Evolutionary conservation across 2,329 filamentous ascomycete species (phyloP).

Genomic region (Calcarisporium arbuscula): DNA sequence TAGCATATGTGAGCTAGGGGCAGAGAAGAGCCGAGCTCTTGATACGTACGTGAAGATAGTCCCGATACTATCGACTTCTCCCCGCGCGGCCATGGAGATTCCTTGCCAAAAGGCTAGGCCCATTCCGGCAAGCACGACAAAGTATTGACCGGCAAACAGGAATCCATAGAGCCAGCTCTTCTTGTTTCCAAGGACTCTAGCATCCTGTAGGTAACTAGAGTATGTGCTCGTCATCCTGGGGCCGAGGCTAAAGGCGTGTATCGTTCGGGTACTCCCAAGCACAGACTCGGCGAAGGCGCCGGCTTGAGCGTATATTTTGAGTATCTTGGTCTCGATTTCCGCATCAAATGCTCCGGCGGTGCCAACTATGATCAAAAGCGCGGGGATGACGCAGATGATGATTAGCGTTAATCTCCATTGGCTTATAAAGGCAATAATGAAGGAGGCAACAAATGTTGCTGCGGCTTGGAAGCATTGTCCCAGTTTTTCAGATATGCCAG

Average conservation of each 20-base stretch:
- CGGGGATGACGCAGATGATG: conserved; percentile 21
- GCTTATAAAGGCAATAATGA: conserved; percentile 31
- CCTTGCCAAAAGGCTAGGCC: conserved; percentile 41
- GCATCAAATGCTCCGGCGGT: conserved; percentile 20
- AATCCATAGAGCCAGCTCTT: conserved; percentile 31
- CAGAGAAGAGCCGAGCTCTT: no score
- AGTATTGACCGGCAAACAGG: conserved; percentile 32
- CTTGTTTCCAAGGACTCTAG: conserved; percentile 28
- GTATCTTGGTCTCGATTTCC: conserved; percentile 26
- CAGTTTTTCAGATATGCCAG: conserved; percentile 34
- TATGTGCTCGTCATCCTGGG: conserved; percentile 31
- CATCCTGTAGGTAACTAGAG: conserved; percentile 29
- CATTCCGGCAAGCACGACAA: conserved; percentile 35
- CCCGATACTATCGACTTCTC: conserved; percentile 30
- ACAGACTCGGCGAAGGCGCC: conserved; percentile 30
- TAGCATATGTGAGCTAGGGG: neutral
- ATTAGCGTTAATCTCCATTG: conserved; percentile 41
- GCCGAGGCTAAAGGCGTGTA: conserved; percentile 37
- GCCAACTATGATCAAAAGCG: conserved; percentile 23
- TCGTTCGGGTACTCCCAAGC: conserved; percentile 30
- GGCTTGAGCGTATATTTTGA: conserved; percentile 26
- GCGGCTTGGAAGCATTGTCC: conserved; percentile 31
- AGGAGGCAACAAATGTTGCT: conserved; percentile 30
- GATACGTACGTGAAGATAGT: conserved; percentile 30
- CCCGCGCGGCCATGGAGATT: conserved; percentile 27